A percentile compares a stretch with the other conserved stretches of the same genome.
Evolutionary conservation across 129 eudicot species (phyloP).

Genomic region (Silybum marianum): DNA sequence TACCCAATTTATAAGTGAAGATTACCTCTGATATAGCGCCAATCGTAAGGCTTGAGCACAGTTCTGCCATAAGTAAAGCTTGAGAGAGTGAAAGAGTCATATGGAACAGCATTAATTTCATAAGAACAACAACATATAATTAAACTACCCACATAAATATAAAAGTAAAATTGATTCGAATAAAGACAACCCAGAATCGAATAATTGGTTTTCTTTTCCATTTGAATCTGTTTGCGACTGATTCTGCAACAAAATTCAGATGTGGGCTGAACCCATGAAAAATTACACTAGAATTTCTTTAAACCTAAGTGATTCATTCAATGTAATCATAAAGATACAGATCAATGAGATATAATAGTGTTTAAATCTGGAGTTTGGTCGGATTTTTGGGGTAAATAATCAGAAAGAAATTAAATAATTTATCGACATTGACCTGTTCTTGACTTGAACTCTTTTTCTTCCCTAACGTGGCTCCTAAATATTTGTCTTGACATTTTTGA

Average conservation of each 20-base stretch:
- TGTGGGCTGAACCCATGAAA: slow-evolving; percentile 12
- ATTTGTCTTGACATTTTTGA: background rate
- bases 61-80: slow-evolving; percentile 74
- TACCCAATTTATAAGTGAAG: background rate
- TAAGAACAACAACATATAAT: slow-evolving; percentile 19
- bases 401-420: slow-evolving; percentile 9
- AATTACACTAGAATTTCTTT: background rate
- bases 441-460: background rate
- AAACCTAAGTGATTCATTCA: slow-evolving; percentile 3
- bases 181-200: slow-evolving; percentile 44
- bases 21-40: slow-evolving; percentile 92
- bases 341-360: slow-evolving; percentile 14
- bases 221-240: slow-evolving; percentile 29
- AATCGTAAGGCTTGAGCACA: slow-evolving; percentile 78
- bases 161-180: slow-evolving; percentile 38
- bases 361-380: slow-evolving; percentile 17
- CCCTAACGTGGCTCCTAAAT: background rate
- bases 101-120: slow-evolving; percentile 32
- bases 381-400: slow-evolving; percentile 10
- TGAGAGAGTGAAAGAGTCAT: slow-evolving; percentile 64
- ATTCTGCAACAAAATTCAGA: slow-evolving; percentile 22
- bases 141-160: slow-evolving; percentile 14
- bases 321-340: background rate
- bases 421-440: slow-evolving; percentile 22
- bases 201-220: slow-evolving; percentile 34